Base-by-base conservation (phyloP, 805 yeast species). In the Kazachstania kunashirensis region DNA sequence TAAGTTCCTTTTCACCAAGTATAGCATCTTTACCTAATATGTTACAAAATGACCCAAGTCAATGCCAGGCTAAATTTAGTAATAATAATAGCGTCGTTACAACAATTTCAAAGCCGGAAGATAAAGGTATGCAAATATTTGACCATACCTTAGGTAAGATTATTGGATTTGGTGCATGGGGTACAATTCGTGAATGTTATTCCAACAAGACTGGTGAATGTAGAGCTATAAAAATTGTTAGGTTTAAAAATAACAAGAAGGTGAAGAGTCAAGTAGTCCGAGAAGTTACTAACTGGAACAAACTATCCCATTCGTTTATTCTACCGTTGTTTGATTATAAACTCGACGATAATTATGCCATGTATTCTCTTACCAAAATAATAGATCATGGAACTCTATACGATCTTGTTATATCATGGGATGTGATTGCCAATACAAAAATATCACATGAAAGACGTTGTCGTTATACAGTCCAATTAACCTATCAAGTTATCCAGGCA, bases 91-190 rank as follows among this genome's bases (percentile, higher is more conserved):
- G 25, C 13, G 32, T 23, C 11, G 34, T 24, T 1, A 19, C 34
- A 4, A 17, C 25, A 14, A 27, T 39, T 15, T 16, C 15, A 15
- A 52, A 42, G 34, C 50, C 59, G 1, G 82, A 77, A 47, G 84
- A 79, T 39, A 74, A 71, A 41, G 95, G 94, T 1, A 78, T 82
- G 11, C 55, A 69, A 17, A 73, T 85, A 2, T 46, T 79, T 62
- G 77, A 73, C 12, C 75, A 75, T 46, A 68, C 60, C 23, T 53
- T 86, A 21, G 95, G 94, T 1, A 76, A 75, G 46, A 70, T 79
- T 9, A 78, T 85, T 43, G 95, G 95, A 1, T 75, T 73, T 53
- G 96, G 96, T 11, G 94, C 95, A 0, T 88, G 92, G 81, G 94
- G 95, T 9, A 70, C 79, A 20, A 79, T 86, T 9, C 64, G 94